Evolutionary conservation across 1,139 yeast genomes (phyloP).

Genomic region (Candida sanyaensis): DNA sequence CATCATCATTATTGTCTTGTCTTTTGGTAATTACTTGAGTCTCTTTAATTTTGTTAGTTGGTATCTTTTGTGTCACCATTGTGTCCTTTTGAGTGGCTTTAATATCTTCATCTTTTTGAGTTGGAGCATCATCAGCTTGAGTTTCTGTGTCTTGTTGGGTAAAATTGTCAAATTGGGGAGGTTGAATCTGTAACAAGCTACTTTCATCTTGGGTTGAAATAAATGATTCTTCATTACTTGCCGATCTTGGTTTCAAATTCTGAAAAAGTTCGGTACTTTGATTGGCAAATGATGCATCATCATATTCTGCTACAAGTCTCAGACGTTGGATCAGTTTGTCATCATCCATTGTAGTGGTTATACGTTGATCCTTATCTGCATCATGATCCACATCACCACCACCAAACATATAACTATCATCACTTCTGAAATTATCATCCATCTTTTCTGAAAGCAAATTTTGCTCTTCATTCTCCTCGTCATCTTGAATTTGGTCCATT

Average conservation of each 20-base stretch:
- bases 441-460: constrained; percentile 14
- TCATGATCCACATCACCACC: constrained; percentile 14
- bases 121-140: constrained; percentile 17
- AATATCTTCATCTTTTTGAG: constrained; percentile 18
- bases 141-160: constrained; percentile 13
- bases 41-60: not conserved
- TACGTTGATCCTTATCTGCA: constrained; percentile 7
- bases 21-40: not conserved
- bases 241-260: constrained; percentile 31
- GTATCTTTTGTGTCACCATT: constrained; percentile 10
- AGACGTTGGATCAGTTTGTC: not conserved
- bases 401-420: constrained; percentile 43
- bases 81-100: constrained; percentile 16
- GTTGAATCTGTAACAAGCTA: not conserved
- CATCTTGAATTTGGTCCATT: constrained; percentile 18
- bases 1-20: not conserved
- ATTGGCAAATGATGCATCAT: constrained; percentile 1
- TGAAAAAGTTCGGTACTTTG: constrained; percentile 24
- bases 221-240: constrained; percentile 6
- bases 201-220: constrained; percentile 8
- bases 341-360: constrained; percentile 1
- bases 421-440: constrained; percentile 18
- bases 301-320: not conserved
- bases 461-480: constrained; percentile 18
- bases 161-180: constrained; percentile 18